These are phyloP conservation scores for Allantophomopsis lycopodina DNA, from an alignment of 2,329 filamentous ascomycete genomes.

Conservation along the genomic window DNA sequence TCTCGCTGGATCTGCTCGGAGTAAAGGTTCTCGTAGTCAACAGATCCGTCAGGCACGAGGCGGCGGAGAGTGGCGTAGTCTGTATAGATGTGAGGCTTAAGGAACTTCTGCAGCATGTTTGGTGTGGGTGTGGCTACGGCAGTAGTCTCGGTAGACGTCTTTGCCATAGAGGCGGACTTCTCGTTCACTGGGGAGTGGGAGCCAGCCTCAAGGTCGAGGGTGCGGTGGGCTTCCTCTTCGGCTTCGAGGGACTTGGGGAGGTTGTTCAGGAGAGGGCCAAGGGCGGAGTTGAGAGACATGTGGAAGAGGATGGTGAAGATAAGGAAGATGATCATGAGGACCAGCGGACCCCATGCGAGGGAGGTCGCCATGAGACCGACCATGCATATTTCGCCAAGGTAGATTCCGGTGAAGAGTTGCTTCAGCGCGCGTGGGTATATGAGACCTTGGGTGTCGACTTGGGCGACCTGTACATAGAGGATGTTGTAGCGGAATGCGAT, in stretches of 20 bases:
- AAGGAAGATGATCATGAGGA: conserved; percentile 65
- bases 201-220: conserved; percentile 1
- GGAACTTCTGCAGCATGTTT: conserved; percentile 50
- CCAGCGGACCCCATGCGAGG: conserved; percentile 49
- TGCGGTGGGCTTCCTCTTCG: conserved; percentile 26
- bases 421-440: conserved; percentile 80
- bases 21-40: conserved; percentile 38
- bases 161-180: conserved; percentile 12
- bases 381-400: conserved; percentile 70
- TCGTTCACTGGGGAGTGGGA: conserved; percentile 9
- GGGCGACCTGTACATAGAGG: conserved; percentile 70
- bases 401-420: conserved; percentile 73
- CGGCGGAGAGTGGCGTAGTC: conserved; percentile 59
- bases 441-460: conserved; percentile 77
- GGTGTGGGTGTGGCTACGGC: conserved; percentile 26
- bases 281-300: conserved; percentile 55
- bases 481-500: conserved; percentile 84
- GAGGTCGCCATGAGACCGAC: conserved; percentile 73
- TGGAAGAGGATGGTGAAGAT: conserved; percentile 69
- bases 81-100: conserved; percentile 65
- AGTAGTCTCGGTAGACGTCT: conserved; percentile 16
- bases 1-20: conserved; percentile 44
- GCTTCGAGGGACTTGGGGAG: conserved; percentile 62
- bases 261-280: conserved; percentile 64
- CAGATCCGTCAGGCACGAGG: conserved; percentile 45